Percentiles rank a stretch among this genome's conserved stretches.
phyloP scores from a whole-genome alignment of 495 filamentous ascomycete species.

The Darksidea phi region DNA sequence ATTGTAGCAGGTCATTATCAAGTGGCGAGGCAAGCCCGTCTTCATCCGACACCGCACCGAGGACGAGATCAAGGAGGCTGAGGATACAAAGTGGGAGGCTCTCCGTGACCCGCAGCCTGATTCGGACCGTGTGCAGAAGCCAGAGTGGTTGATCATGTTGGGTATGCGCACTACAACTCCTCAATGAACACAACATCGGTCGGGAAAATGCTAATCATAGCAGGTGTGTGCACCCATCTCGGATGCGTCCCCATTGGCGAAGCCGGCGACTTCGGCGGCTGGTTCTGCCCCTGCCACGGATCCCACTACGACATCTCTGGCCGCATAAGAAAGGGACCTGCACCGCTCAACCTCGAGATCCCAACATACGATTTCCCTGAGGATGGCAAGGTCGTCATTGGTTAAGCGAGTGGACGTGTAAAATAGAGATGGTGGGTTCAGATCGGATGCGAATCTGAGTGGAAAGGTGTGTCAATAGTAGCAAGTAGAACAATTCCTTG shows the following conservation, averaged over 20 bases:
- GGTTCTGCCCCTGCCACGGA: constrained; percentile 99
- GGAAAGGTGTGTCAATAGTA: constrained; percentile 19
- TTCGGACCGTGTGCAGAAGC: constrained; percentile 90
- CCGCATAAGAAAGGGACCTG: constrained; percentile 91
- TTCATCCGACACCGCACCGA: constrained; percentile 98
- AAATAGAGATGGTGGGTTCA: constrained; percentile 11
- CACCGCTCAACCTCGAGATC: constrained; percentile 95
- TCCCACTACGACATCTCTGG: constrained; percentile 99
- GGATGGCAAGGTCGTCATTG: constrained; percentile 46
- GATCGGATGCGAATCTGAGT: background rate
- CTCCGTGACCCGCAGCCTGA: constrained; percentile 92
- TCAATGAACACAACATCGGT: background rate
- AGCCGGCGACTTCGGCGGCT: constrained; percentile 95
- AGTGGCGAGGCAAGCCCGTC: constrained; percentile 99
- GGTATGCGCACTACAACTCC: constrained; percentile 54
- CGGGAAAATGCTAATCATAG: background rate
- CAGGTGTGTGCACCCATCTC: constrained; percentile 97
- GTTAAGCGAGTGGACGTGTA: constrained; percentile 37
- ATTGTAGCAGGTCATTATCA: constrained; percentile 82
- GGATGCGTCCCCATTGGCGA: constrained; percentile 99
- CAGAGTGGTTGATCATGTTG: constrained; percentile 99
- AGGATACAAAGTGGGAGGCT: constrained; percentile 60
- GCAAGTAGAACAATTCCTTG: constrained; percentile 24
- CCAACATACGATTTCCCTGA: constrained; percentile 68
- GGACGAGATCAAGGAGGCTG: constrained; percentile 59